Evolutionary conservation across 768 basidiomycete species (phyloP), one percentile per base, ranked within the genome.

Genomic region (Panellus pusillus): DNA sequence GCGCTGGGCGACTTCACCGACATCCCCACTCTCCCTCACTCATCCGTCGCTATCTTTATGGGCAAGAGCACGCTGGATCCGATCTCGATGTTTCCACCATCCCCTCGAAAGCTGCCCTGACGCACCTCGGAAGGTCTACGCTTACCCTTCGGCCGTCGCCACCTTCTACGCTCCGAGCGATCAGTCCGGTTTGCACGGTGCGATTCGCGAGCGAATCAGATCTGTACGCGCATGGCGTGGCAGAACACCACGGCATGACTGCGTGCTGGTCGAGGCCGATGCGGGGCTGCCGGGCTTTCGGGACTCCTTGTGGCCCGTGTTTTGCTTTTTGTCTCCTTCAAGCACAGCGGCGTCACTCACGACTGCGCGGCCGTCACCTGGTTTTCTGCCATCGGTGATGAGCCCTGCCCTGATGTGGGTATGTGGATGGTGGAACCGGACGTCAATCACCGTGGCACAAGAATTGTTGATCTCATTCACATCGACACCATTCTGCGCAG

Each of bases 151-250:
- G n/a, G 72, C 70, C 0, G 32, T 58, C 17, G 64, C 72, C 3
- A 55, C 41, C 1, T 73, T 67, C 47, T 67, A 65, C 56, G 67
- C 73, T 9, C 73, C 74, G 17, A 75, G 74, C 61, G 65, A 75
- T 36, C 47, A 57, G 20, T 68, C 61, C 44, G 70, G 72, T 6
- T 49, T 65, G 32, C 47, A 63, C 4, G 64, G 71, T 6, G 64
- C 69, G 68, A 39, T 51, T 15, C 55, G 54, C 17, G 68, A 73
- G 50, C 55, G 53, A 6, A 73, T 76, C 28, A 52, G 64, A 1
- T 54, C 68, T 1, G 67, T 56, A 9, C 61, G 57, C 14, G 50
- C 53, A 1, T 75, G 72, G 72, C 58, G 60, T n/a, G 56, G 57
- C 8, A 65, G 61, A 1, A 37, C 55, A n/a, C 43, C 64, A n/a